phyloP scores from a whole-genome alignment of 2,329 filamentous ascomycete genomes.

The Dactylellina parvicollis region DNA sequence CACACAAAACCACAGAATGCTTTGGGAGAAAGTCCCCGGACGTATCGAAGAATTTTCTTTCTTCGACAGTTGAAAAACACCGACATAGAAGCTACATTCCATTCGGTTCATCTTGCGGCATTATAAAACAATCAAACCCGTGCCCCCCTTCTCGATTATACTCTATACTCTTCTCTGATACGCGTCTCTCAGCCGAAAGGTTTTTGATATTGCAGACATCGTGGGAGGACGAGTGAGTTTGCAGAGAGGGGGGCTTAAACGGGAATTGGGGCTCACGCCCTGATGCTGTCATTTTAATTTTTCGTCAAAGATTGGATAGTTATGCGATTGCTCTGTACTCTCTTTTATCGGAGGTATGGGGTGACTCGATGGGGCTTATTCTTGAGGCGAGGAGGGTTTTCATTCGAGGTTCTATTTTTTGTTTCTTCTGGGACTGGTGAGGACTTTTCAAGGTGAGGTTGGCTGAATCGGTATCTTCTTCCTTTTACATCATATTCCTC shows the following conservation, averaged over 20 bases:
- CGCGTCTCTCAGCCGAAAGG: slow-evolving; percentile 58
- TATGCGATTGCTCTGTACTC: slow-evolving; percentile 87
- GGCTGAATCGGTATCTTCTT: background rate
- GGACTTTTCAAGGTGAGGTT: slow-evolving; percentile 3
- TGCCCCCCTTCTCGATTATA: slow-evolving; percentile 56
- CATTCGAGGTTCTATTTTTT: slow-evolving; percentile 2
- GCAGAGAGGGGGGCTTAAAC: slow-evolving; percentile 63
- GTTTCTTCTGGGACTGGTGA: background rate
- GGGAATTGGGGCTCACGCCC: slow-evolving; percentile 49
- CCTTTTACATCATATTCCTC: slow-evolving; percentile 63
- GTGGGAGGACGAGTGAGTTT: slow-evolving; percentile 53
- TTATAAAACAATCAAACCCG: slow-evolving; percentile 67
- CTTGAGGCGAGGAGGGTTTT: slow-evolving; percentile 86
- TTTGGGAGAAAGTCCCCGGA: slow-evolving; percentile 99
- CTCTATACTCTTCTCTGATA: slow-evolving; percentile 56
- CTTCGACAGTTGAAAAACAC: slow-evolving; percentile 90
- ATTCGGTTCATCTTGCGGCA: slow-evolving; percentile 77
- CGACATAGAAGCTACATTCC: slow-evolving; percentile 92
- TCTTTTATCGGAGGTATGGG: slow-evolving; percentile 60
- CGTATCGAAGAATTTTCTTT: slow-evolving; percentile 67
- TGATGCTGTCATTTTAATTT: slow-evolving; percentile 63
- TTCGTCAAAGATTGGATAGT: slow-evolving; percentile 94
- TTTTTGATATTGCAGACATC: slow-evolving; percentile 59
- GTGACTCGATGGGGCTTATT: slow-evolving; percentile 99
- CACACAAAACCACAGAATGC: slow-evolving; percentile 65